Evolutionary conservation across 495 filamentous ascomycete species (phyloP).

Genomic region (Hyphodiscus hymeniophilus): DNA sequence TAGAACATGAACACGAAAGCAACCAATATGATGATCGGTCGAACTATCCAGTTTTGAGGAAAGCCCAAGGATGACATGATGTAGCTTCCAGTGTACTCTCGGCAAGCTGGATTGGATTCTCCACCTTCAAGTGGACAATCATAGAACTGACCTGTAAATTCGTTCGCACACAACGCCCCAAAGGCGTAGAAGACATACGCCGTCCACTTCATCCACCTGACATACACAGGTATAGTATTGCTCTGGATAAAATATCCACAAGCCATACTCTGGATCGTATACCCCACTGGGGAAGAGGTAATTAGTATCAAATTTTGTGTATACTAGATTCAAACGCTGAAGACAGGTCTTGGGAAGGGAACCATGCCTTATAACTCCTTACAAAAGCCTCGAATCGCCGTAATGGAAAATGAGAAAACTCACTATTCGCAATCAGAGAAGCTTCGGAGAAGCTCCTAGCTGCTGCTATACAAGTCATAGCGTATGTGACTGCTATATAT

Average conservation of each 20-base stretch:
- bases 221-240: slow-evolving; percentile 63
- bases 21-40: slow-evolving; percentile 52
- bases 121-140: slow-evolving; percentile 52
- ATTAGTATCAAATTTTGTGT: too few species aligned
- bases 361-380: too few species aligned
- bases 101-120: slow-evolving; percentile 52
- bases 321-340: too few species aligned
- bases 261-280: slow-evolving; percentile 61
- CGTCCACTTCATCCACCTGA: slow-evolving; percentile 62
- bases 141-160: slow-evolving; percentile 61
- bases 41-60: slow-evolving; percentile 50
- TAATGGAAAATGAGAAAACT: too few species aligned
- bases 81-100: slow-evolving; percentile 56
- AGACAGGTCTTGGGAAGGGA: too few species aligned
- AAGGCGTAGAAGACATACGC: slow-evolving; percentile 58
- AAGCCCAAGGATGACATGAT: slow-evolving; percentile 59
- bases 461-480: slow-evolving; percentile 49
- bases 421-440: slow-evolving; percentile 56
- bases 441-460: slow-evolving; percentile 55
- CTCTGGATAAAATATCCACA: slow-evolving; percentile 68
- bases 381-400: too few species aligned
- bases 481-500: slow-evolving; percentile 56
- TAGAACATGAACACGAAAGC: slow-evolving; percentile 51
- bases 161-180: slow-evolving; percentile 57
- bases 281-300: too few species aligned